These are phyloP conservation scores for Fulvia fulva DNA, from an alignment of 2,329 filamentous ascomycete species.

Conservation along the genomic window DNA sequence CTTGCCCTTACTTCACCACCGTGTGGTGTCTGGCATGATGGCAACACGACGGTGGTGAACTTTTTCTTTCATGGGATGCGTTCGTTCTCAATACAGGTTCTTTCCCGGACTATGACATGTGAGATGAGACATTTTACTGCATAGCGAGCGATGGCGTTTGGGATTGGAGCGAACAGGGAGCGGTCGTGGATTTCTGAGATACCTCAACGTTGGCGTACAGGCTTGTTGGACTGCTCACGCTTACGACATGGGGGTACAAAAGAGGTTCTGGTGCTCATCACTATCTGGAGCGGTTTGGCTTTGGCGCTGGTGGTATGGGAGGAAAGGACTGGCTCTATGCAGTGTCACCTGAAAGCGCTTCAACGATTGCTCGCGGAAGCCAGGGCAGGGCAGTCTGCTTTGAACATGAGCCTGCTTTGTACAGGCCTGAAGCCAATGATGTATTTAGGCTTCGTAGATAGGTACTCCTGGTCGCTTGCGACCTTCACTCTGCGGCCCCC, in stretches of 20 bases:
- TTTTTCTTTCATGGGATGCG: background rate
- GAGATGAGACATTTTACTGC: background rate
- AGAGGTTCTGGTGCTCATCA: background rate
- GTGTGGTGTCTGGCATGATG: background rate
- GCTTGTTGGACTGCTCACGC: background rate
- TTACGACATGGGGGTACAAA: background rate
- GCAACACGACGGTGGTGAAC: background rate
- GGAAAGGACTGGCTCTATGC: background rate
- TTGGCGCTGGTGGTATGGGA: background rate
- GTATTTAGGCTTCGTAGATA: background rate
- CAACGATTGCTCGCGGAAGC: background rate
- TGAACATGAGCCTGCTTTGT: background rate
- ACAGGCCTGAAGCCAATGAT: background rate
- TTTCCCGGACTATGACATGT: background rate
- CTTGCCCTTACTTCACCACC: background rate
- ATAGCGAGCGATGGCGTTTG: background rate
- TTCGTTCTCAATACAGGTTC: too few species aligned
- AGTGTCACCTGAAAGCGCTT: background rate
- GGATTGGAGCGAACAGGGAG: background rate
- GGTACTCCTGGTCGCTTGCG: background rate
- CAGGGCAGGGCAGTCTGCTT: background rate
- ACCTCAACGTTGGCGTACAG: background rate
- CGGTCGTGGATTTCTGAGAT: background rate
- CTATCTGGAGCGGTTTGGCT: background rate
- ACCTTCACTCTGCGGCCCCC: background rate